Base-by-base conservation (phyloP, 139 green algal genomes). In the Asterochloris sp. region DNA sequence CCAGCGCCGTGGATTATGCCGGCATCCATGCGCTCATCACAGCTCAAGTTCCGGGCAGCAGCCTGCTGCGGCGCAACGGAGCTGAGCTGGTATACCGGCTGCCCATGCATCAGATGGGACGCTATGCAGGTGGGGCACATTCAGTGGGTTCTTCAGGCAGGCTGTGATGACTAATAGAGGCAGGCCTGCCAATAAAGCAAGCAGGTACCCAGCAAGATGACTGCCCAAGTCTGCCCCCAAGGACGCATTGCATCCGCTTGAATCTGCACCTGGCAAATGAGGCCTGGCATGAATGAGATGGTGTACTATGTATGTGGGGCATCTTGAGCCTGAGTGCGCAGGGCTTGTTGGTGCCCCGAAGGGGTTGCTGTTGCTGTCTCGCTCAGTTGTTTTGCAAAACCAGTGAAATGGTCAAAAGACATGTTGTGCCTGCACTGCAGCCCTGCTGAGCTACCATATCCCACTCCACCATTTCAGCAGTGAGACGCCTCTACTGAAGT, bases 21-120 rank as follows among this genome's bases (percentile, higher is more conserved):
- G 21, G 19, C 66, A 71, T 71, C 9, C 21, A 26, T 71, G 66
- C 66, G 4, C 19, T 23, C 19, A 71, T 71, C 66, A 21, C 21
- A 26, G 17, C 21, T 71, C 66, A 71, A 10, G 66, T 71, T 21
- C 66, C 27, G 0, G 69, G 75, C 29, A 26, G 61, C 14, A 82
- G 86, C 27, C 38, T 68, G 29, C 61, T 76, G n/a, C 76, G 86
- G 64, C 21, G 47, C 4, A 77, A 86, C 17, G 87, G 24, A 90
- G 73, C 28, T 78, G 60, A 54, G 24, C 13, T 83, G 83, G 64
- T 80, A 78, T 19, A 62, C 62, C 47, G 83, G 82, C 62, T 88
- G 85, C 81, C 66, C 74, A 78, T 38, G 28, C 6, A 21, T 26
- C 74, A 21, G 26, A 78, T 64, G 74, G 28, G 26, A 14, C 21